phyloP scores from a whole-genome alignment of 2,329 filamentous ascomycete genomes.

The Ascochyta koolunga region DNA sequence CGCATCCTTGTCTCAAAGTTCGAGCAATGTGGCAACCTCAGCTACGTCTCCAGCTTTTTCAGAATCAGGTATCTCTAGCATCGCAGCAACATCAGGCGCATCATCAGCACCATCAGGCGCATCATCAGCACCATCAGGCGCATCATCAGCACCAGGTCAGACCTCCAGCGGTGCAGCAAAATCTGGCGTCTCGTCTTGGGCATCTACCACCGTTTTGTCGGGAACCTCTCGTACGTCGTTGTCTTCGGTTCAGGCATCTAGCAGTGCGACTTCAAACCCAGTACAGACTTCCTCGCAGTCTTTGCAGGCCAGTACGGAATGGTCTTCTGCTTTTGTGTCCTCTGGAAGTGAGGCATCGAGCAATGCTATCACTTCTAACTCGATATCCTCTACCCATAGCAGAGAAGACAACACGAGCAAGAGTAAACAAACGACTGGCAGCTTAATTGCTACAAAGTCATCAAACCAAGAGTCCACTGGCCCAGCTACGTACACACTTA shows the following conservation, averaged over 20 bases:
- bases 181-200: neutral
- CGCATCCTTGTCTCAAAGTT: neutral
- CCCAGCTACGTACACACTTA: neutral
- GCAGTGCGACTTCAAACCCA: neutral
- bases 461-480: too few species aligned
- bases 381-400: neutral
- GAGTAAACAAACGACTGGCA: neutral
- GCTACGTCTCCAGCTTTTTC: neutral
- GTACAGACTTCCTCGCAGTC: neutral
- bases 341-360: neutral
- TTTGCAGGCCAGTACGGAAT: neutral
- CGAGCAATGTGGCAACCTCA: neutral
- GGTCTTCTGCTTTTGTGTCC: neutral
- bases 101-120: neutral
- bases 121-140: neutral
- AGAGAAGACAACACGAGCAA: neutral
- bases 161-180: neutral
- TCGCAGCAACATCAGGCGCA: neutral
- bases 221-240: neutral
- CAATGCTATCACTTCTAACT: neutral
- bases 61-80: neutral
- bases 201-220: neutral
- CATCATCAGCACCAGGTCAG: neutral
- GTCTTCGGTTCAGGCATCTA: neutral
- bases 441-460: neutral